Percentiles rank a stretch among this genome's conserved stretches.
phyloP scores from a whole-genome alignment of 2,329 filamentous ascomycete genomes.

The Esteya vermicola region DNA sequence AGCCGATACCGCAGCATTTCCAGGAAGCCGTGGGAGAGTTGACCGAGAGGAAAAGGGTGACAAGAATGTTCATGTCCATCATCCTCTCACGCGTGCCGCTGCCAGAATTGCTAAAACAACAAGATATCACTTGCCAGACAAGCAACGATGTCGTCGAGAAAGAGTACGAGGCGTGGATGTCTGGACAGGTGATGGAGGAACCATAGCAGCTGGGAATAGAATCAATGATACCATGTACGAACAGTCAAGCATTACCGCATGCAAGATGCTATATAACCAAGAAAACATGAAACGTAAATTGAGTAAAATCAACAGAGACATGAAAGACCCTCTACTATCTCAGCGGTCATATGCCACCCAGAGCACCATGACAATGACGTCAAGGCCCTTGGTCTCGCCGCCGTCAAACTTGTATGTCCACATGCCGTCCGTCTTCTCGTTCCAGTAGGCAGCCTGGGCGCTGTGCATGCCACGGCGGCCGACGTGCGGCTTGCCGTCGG shows the following conservation, averaged over 20 bases:
- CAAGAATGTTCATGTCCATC: slow-evolving; percentile 41
- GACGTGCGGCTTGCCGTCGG: slow-evolving; percentile 54
- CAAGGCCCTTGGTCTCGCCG: slow-evolving; percentile 50
- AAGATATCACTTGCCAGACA: slow-evolving; percentile 32
- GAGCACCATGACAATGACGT: slow-evolving; percentile 59
- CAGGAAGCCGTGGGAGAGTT: slow-evolving; percentile 29
- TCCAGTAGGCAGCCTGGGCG: slow-evolving; percentile 76
- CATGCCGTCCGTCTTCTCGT: slow-evolving; percentile 81
- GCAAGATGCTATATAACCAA: too few species aligned
- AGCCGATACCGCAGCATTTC: slow-evolving; percentile 42
- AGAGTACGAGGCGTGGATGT: slow-evolving; percentile 13
- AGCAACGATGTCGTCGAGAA: slow-evolving; percentile 19
- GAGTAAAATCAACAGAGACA: too few species aligned
- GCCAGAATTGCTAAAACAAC: slow-evolving; percentile 36
- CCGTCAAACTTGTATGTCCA: slow-evolving; percentile 79
- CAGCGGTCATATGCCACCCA: slow-evolving; percentile 49
- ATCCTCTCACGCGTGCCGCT: slow-evolving; percentile 42
- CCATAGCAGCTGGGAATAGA: too few species aligned
- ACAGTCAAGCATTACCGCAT: too few species aligned
- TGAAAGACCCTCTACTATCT: too few species aligned
- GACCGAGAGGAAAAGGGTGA: slow-evolving; percentile 13
- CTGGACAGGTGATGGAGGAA: background rate
- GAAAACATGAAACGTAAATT: too few species aligned
- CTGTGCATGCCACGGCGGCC: slow-evolving; percentile 85
- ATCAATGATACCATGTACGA: too few species aligned